Evolutionary conservation across 768 basidiomycete species (phyloP), one percentile per base, ranked within the genome.

Genomic region (Naganishia friedmannii): DNA sequence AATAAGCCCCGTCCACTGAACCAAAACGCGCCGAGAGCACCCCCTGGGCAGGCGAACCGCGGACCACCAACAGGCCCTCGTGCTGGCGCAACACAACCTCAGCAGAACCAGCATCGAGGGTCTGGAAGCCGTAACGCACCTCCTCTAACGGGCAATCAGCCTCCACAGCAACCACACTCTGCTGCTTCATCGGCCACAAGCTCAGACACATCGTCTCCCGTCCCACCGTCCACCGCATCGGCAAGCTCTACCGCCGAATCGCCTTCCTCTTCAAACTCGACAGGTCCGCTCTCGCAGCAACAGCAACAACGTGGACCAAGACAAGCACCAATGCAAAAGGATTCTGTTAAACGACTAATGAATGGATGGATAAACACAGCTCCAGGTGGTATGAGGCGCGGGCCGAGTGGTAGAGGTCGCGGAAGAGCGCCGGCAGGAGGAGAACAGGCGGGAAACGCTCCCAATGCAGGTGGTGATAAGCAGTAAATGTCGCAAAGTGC

Each of bases 41-140:
- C 60, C 10, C 6, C 42, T 21, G 23, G 17, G 2, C 29, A 45
- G 10, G 17, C 29, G 37, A 63, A 63, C 17, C 60, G 60, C 26
- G 37, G 23, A 21, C 42, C 60, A 9, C 60, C 60, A 13, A 45
- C 60, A 26, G 60, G 60, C 6, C 60, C 39, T 15, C 60, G 60
- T 6, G 60, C 23, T 2, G 26, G 34, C 34, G 8, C 32, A 3
- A 39, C 34, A 7, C 57, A 63, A 15, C 23, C n/a, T 2, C 42
- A 34, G n/a, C 39, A n/a, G 15, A 63, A 63, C 29, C 60, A 63
- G 12, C 60, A 26, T 17, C 37, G 60, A 26, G 60, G 60, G 26
- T 42, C 60, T 19, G 60, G 60, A 23, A 63, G 60, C 42, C 60
- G 60, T 42, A 63, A 63, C 29, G 60, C 60, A 9, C 60, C 60